Base-by-base conservation (phyloP, 1,284 basidiomycete genomes). In the Takashimella koratensis region DNA sequence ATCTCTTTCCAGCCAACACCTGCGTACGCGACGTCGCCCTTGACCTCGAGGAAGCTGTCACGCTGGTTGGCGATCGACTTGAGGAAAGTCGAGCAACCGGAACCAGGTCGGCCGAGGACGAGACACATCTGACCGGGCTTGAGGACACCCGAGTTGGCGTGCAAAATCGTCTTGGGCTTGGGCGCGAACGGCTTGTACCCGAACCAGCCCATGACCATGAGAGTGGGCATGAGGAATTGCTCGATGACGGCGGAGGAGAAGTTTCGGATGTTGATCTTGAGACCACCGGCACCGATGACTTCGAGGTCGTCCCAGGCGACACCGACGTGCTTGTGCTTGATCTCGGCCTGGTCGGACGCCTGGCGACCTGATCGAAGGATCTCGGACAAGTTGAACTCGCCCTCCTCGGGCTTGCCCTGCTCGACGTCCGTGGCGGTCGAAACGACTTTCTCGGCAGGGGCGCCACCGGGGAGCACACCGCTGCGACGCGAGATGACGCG, bases 241-340 rank as follows among this genome's bases (percentile, higher is more conserved):
- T 76, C 74, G 19, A 75, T 76, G 63, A 80, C 64, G 36, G 78
- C 79, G 47, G 75, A 74, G 43, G 74, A 70, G 58, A 79, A 79
- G 24, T 67, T 67, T 56, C 79, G 78, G 42, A 87, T 82, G 65
- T 85, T 85, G 56, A 86, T 80, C 83, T 86, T 73, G 62, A 78
- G 73, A 42, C 85, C 85, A 23, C 87, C 88, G 1, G 80, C 70
- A 24, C 86, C 88, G 19, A 85, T 78, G 45, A 92, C 90, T 53
- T 85, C 80, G 39, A 73, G 59, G 50, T 74, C 68, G 42, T 74
- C 71, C 72, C 72, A 74, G 20, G 69, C 53, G 11, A 74, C 87
- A 36, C 88, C 88, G 36, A 91, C 86, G 59, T 85, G 83, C 78
- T 94, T 94, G 73, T 86, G 85, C 64, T 84, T 83, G 65, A 92